phyloP scores from a whole-genome alignment of 1,284 basidiomycete species.

The Earliella scabrosa region DNA sequence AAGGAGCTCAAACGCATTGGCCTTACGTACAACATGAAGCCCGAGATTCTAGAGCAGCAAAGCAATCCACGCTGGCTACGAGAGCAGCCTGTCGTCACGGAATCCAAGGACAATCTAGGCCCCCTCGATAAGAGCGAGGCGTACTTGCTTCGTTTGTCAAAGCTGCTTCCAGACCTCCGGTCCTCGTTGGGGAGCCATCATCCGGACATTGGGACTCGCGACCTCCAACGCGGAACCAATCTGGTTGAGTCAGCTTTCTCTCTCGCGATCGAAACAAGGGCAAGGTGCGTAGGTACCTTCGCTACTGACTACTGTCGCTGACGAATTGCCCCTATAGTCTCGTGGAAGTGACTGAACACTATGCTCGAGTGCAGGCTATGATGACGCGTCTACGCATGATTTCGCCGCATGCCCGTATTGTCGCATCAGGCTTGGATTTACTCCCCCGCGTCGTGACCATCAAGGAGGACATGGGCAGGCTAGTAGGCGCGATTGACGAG shows the following conservation, averaged over 20 bases:
- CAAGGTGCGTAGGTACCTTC: slow-evolving; percentile 47
- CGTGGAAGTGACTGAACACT: slow-evolving; percentile 13
- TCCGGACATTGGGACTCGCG: slow-evolving; percentile 82
- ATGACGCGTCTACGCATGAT: slow-evolving; percentile 23
- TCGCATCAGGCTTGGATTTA: slow-evolving; percentile 34
- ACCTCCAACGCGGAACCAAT: slow-evolving; percentile 81
- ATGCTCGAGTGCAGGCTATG: slow-evolving; percentile 14
- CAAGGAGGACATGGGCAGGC: slow-evolving; percentile 39
- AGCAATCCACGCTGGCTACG: slow-evolving; percentile 69
- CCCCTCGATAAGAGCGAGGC: slow-evolving; percentile 51
- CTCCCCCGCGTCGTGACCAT: slow-evolving; percentile 35
- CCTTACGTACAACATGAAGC: slow-evolving; percentile 73
- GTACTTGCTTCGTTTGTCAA: slow-evolving; percentile 78
- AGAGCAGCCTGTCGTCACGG: slow-evolving; percentile 52
- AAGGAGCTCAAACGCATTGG: slow-evolving; percentile 89
- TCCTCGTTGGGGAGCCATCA: slow-evolving; percentile 74
- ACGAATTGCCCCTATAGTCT: slow-evolving; percentile 26
- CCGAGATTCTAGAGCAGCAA: slow-evolving; percentile 72
- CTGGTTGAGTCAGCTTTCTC: slow-evolving; percentile 82
- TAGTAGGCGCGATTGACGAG: slow-evolving; percentile 47
- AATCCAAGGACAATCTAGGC: slow-evolving; percentile 15
- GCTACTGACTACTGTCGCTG: background rate
- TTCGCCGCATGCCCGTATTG: slow-evolving; percentile 19
- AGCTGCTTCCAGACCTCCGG: slow-evolving; percentile 73
- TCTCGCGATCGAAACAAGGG: slow-evolving; percentile 55